Conservation (phyloP, 805 yeast species). For the Candida glaebosa region DNA sequence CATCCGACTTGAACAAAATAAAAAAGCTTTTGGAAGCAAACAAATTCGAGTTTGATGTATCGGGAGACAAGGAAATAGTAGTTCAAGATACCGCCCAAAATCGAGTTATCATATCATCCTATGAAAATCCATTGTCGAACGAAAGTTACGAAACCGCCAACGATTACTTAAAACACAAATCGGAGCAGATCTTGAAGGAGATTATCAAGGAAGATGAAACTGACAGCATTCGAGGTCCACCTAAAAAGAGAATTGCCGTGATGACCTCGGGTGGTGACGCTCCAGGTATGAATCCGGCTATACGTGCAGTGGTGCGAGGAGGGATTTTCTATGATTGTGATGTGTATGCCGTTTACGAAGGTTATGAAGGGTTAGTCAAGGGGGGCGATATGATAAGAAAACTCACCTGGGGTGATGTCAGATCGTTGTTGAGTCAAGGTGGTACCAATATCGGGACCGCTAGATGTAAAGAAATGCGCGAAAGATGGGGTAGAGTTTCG, state of each 20-base stretch:
- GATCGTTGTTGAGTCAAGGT: slow-evolving; percentile 67
- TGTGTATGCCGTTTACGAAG: slow-evolving; percentile 68
- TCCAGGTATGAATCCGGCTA: slow-evolving; percentile 79
- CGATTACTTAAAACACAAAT: slow-evolving; percentile 23
- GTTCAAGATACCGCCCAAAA: slow-evolving; percentile 36
- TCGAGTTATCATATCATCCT: slow-evolving; percentile 22
- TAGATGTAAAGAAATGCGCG: slow-evolving; percentile 63
- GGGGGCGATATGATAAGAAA: slow-evolving; percentile 61
- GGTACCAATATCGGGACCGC: slow-evolving; percentile 83
- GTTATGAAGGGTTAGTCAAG: slow-evolving; percentile 67
- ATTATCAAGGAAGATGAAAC: slow-evolving; percentile 8
- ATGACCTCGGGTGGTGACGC: slow-evolving; percentile 85
- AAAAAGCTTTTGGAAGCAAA: slow-evolving; percentile 14
- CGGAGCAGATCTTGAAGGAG: slow-evolving; percentile 19
- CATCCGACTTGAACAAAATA: slow-evolving; percentile 23
- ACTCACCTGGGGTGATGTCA: slow-evolving; percentile 71
- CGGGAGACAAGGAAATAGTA: slow-evolving; percentile 10
- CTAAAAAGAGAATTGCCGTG: slow-evolving; percentile 56
- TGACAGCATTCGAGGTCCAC: slow-evolving; percentile 6
- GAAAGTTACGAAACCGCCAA: slow-evolving; percentile 19
- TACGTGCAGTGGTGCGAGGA: slow-evolving; percentile 67
- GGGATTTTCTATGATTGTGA: slow-evolving; percentile 64
- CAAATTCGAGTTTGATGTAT: slow-evolving; percentile 7
- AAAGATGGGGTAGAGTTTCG: slow-evolving; percentile 58
- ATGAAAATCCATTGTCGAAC: slow-evolving; percentile 19